These are phyloP conservation scores for Apiospora phragmitis DNA, from an alignment of 2,329 filamentous ascomycete species.

Conservation along the genomic window DNA sequence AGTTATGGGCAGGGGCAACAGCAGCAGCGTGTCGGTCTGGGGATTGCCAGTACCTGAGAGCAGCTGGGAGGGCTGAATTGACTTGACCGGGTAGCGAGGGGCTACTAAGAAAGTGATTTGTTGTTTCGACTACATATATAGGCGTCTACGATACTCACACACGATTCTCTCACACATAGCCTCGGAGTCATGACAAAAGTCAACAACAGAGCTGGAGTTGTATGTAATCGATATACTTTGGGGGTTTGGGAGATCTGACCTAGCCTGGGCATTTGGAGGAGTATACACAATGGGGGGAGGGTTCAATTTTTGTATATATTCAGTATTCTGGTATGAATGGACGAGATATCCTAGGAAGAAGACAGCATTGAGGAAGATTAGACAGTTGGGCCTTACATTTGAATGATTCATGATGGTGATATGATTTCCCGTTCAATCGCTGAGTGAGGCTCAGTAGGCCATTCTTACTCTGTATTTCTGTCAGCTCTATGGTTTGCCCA, in stretches of 20 bases:
- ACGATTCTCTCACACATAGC: background rate
- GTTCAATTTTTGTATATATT: slow-evolving; percentile 1
- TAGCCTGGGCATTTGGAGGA: background rate
- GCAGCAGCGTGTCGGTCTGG: slow-evolving; percentile 1
- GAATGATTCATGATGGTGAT: slow-evolving; percentile 1
- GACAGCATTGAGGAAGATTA: background rate
- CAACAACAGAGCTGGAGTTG: background rate
- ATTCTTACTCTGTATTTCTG: background rate
- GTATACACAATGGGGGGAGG: background rate
- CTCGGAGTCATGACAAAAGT: background rate
- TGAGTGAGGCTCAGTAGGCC: background rate
- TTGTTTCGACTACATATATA: background rate
- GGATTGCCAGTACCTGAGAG: slow-evolving; percentile 11
- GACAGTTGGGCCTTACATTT: background rate
- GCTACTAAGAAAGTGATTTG: background rate
- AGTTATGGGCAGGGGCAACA: background rate
- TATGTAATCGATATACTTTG: slow-evolving; percentile 7
- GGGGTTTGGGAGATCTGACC: background rate
- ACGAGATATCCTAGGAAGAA: background rate
- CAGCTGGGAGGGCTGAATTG: background rate
- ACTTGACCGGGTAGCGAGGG: background rate
- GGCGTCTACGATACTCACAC: background rate
- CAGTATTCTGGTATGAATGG: slow-evolving; percentile 4
- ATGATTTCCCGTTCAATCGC: background rate
- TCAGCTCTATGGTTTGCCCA: background rate